A percentile compares a stretch with the other conserved stretches of the same genome.
phyloP scores from a whole-genome alignment of 164 flowering plant species.

The Magnolia changhungtana region DNA sequence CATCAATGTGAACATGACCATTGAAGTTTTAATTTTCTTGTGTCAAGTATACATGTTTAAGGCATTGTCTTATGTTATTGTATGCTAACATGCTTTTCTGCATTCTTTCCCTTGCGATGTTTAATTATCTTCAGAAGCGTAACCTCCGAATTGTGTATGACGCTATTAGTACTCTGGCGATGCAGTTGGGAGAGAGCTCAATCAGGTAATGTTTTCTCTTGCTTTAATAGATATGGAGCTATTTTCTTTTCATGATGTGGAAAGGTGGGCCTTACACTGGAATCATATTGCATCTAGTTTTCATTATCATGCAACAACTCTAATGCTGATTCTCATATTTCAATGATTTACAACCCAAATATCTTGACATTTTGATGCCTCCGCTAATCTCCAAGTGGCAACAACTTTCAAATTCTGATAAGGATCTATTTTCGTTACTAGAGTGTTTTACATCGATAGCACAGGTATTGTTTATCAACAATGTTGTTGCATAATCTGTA shows the following conservation, averaged over 20 bases:
- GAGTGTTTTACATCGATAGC: slow-evolving; percentile 98
- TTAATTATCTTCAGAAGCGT: slow-evolving; percentile 49
- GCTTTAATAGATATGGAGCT: slow-evolving; percentile 3
- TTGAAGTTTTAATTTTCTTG: neutral
- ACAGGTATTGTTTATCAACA: slow-evolving; percentile 46
- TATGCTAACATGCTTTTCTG: neutral
- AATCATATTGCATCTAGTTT: neutral
- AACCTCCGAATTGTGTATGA: slow-evolving; percentile 94
- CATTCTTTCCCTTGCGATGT: neutral
- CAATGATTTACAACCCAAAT: too few species aligned
- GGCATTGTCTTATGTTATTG: neutral
- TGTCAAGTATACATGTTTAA: neutral
- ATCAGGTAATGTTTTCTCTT: slow-evolving; percentile 52
- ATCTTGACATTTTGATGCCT: slow-evolving; percentile 96
- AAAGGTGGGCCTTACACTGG: neutral
- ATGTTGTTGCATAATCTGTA: neutral
- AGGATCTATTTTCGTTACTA: slow-evolving; percentile 85
- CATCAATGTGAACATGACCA: neutral
- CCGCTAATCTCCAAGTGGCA: slow-evolving; percentile 97
- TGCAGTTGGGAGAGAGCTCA: slow-evolving; percentile 88
- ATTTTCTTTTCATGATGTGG: neutral
- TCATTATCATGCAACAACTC: neutral
- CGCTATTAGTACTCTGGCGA: slow-evolving; percentile 98
- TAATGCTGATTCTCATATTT: slow-evolving; percentile 14
- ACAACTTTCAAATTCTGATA: slow-evolving; percentile 83